Evolutionary conservation across 805 yeast genomes (phyloP).

Genomic region (Teunomyces tritomae): DNA sequence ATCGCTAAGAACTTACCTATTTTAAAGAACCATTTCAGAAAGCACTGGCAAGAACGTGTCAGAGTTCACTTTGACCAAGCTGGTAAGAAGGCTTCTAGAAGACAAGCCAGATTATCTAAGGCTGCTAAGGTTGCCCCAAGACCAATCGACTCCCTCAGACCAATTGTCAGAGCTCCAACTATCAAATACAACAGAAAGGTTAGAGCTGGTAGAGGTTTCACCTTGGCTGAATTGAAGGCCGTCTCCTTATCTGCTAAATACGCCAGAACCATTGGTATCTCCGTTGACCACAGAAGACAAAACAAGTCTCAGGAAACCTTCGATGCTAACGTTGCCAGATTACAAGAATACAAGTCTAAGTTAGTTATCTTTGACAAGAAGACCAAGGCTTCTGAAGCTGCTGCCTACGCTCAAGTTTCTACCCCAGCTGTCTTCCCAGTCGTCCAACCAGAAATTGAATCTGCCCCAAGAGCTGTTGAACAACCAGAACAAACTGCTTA

Average conservation of each 20-base stretch:
- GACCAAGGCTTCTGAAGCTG: conserved; percentile 65
- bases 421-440: conserved; percentile 88
- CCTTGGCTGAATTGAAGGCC: conserved; percentile 96
- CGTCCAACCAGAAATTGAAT: conserved; percentile 69
- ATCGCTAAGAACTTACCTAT: conserved; percentile 98
- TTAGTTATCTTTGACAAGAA: conserved; percentile 94
- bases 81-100: conserved; percentile 97
- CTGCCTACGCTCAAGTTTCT: conserved; percentile 68
- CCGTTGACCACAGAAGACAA: conserved; percentile 99
- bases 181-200: conserved; percentile 98
- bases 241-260: conserved; percentile 87
- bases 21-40: conserved; percentile 99
- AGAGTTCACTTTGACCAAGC: conserved; percentile 99
- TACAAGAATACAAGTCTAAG: conserved; percentile 93
- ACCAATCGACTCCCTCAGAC: conserved; percentile 95
- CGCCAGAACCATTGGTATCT: conserved; percentile 98
- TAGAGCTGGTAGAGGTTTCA: conserved; percentile 99
- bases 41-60: conserved; percentile 99
- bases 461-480: conserved; percentile 87
- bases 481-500: conserved; percentile 69
- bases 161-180: conserved; percentile 98
- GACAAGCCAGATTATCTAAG: conserved; percentile 89
- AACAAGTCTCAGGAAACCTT: conserved; percentile 96
- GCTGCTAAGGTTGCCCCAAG: conserved; percentile 97
- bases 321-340: conserved; percentile 92